phyloP scores from a whole-genome alignment of 2,329 filamentous ascomycete genomes.

The Aureobasidium sp. region DNA sequence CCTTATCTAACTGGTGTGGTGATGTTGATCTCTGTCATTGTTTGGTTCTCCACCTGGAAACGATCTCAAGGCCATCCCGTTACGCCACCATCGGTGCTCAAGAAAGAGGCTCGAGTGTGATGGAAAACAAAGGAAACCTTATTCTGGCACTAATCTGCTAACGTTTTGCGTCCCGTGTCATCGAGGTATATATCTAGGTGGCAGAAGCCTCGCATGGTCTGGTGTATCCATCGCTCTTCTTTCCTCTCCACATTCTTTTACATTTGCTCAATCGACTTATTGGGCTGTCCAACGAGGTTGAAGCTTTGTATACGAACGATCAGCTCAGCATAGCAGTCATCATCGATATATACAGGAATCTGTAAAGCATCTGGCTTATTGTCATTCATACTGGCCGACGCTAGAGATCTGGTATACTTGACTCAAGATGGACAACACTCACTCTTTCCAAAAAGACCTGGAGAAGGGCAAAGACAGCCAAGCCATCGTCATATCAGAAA shows the following conservation, averaged over 20 bases:
- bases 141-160: not conserved
- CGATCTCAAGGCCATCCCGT: constrained; percentile 5
- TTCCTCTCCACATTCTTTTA: constrained; percentile 6
- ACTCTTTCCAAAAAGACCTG: not conserved
- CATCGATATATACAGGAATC: no score
- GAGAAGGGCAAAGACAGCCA: not conserved
- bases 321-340: not conserved
- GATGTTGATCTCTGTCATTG: constrained; percentile 6
- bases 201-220: not conserved
- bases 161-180: not conserved
- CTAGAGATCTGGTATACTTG: no score
- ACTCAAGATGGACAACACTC: not conserved
- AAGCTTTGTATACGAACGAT: not conserved
- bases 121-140: not conserved
- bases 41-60: constrained; percentile 11
- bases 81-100: constrained; percentile 13
- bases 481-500: not conserved
- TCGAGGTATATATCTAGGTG: not conserved
- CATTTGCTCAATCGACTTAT: not conserved
- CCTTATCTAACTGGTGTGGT: constrained; percentile 7
- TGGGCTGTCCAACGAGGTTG: not conserved
- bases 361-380: not conserved
- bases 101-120: not conserved
- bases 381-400: no score
- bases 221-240: not conserved